A percentile compares a stretch with the other conserved stretches of the same genome.
Conservation (phyloP, 257 asterid species). For the Solanum sejunctum region DNA sequence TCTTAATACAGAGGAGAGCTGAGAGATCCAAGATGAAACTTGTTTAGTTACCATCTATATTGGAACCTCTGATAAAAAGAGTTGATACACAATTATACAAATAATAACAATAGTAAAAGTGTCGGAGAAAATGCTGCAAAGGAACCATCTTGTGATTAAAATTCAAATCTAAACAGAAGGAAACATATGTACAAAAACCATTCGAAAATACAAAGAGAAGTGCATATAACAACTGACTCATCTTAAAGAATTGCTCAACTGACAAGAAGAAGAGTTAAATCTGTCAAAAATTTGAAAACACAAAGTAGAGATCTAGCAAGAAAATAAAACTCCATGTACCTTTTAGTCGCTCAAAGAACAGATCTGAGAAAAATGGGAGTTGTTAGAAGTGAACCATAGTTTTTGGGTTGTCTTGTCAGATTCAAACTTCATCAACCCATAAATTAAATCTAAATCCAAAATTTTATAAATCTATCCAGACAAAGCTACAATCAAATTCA, state of each 20-base stretch:
- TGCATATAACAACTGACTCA: background rate
- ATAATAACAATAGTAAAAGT: background rate
- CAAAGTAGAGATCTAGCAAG: background rate
- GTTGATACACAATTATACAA: background rate
- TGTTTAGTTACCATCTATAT: background rate
- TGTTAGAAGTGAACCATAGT: background rate
- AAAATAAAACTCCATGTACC: background rate
- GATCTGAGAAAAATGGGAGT: background rate
- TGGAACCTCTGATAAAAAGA: background rate
- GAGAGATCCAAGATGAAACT: background rate
- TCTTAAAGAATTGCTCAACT: background rate
- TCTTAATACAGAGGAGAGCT: background rate
- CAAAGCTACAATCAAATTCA: too few species aligned
- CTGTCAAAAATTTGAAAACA: background rate
- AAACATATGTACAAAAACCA: background rate
- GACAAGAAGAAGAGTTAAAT: background rate
- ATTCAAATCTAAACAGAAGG: background rate
- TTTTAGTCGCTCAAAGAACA: background rate
- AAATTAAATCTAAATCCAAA: too few species aligned
- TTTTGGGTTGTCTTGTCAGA: too few species aligned
- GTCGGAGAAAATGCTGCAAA: background rate
- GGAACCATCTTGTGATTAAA: background rate
- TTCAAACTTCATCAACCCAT: too few species aligned
- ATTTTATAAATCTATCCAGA: too few species aligned
- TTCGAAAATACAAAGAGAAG: background rate